A percentile compares a stretch with the other conserved stretches of the same genome.
Evolutionary conservation across 225 moss, liverwort and hornwort genomes (phyloP).

Genomic region (Pseudoscleropodium purum): DNA sequence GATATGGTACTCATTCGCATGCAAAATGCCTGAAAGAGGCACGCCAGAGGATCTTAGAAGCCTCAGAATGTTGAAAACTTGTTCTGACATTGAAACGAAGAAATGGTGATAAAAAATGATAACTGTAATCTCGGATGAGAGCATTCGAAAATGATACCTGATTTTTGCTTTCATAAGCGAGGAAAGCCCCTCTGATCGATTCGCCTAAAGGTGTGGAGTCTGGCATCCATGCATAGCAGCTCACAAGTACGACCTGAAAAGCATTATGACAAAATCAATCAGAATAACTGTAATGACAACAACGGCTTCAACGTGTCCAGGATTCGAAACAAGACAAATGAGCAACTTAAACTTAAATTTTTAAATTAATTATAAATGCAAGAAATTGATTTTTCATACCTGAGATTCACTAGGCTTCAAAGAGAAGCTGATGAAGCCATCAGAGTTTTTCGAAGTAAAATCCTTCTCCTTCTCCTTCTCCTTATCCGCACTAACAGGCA

Average conservation of each 20-base stretch:
- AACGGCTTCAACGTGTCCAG: not conserved
- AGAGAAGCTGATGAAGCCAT: conserved; percentile 68
- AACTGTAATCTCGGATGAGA: not conserved
- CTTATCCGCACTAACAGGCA: conserved; percentile 8
- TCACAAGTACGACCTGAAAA: conserved; percentile 61
- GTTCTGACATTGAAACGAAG: not conserved
- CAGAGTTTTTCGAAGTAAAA: conserved; percentile 35
- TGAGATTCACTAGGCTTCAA: conserved; percentile 76
- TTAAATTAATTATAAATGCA: not conserved
- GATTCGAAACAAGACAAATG: not conserved
- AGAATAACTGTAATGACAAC: not conserved
- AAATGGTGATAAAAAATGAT: not conserved
- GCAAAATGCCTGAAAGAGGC: not conserved
- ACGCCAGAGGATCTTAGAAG: not conserved
- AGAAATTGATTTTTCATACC: conserved; percentile 17
- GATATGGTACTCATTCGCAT: not conserved
- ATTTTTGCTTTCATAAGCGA: conserved; percentile 88
- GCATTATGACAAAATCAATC: not conserved
- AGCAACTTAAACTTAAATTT: not conserved
- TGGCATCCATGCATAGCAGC: conserved; percentile 49
- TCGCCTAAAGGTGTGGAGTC: conserved; percentile 38
- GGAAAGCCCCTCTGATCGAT: conserved; percentile 52
- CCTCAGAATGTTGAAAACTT: not conserved
- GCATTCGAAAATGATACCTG: conserved; percentile 33
- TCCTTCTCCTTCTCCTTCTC: conserved; percentile 36